Evolutionary conservation across 1,284 basidiomycete genomes (phyloP).

Genomic region (Cutaneotrichosporon mucoides): DNA sequence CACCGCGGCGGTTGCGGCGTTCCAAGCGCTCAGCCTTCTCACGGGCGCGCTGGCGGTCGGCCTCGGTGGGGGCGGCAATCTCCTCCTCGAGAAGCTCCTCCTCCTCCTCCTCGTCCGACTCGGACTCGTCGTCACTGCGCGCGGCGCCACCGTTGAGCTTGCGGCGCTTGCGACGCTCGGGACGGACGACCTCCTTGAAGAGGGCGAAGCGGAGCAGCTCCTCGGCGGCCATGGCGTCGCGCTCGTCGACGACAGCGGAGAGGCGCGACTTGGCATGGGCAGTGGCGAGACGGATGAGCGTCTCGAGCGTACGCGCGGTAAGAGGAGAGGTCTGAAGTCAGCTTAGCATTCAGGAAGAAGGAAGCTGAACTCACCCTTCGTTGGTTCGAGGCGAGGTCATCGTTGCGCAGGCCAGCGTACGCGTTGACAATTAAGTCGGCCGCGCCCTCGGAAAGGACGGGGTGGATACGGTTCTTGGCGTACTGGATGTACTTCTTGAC

Average conservation of each 20-base stretch:
- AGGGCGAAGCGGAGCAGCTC: conserved; percentile 94
- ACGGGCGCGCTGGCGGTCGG: conserved; percentile 41
- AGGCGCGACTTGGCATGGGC: conserved; percentile 96
- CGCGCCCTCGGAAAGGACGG: conserved; percentile 84
- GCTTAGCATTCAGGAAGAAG: neutral
- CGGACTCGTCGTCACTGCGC: conserved; percentile 55
- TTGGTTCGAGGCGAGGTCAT: conserved; percentile 83
- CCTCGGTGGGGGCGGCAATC: conserved; percentile 23
- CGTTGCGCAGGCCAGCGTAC: conserved; percentile 88
- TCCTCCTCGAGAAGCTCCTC: conserved; percentile 21
- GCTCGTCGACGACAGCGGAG: conserved; percentile 75
- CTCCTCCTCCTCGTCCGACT: conserved; percentile 53
- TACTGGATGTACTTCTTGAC: conserved; percentile 99
- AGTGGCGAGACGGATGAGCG: conserved; percentile 94
- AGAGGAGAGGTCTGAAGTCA: conserved; percentile 79
- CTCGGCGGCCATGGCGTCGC: conserved; percentile 86
- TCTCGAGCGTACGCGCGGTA: conserved; percentile 98
- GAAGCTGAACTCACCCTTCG: conserved; percentile 66
- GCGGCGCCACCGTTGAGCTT: conserved; percentile 63
- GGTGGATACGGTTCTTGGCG: conserved; percentile 81
- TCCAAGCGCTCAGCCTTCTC: conserved; percentile 54
- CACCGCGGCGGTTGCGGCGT: conserved; percentile 3
- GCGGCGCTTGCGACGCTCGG: conserved; percentile 66
- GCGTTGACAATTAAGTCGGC: conserved; percentile 92
- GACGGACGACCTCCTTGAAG: conserved; percentile 92